Evolutionary conservation across 352 stramenopile species (phyloP), one percentile per base, ranked within the genome.

Genomic region (Phytophthora foliorum): DNA sequence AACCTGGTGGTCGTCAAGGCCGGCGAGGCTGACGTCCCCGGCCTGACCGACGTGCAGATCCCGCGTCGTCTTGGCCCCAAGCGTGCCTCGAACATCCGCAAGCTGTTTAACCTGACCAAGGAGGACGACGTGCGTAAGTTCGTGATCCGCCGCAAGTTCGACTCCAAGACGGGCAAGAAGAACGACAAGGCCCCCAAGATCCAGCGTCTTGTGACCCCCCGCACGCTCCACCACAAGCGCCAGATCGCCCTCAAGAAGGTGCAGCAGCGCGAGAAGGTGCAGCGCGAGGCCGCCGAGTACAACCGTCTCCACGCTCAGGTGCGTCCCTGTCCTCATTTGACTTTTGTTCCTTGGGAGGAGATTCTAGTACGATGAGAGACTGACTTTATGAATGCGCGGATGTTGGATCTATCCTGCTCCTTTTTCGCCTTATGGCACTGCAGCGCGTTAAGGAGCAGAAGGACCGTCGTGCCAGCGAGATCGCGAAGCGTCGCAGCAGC

Each of bases 71-170:
- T 99, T 48, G 98, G 98, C 63, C 98, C 98, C 68, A 99, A 99
- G 97, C 94, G 98, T 78, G 98, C 98, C 65, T 99, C 97, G 85
- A 99, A 99, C 85, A 99, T 99, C 87, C 97, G 98, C 80, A 99
- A 99, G 89, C 84, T 99, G 68, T 99, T 99, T 91, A 99, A 99
- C 93, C 90, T 99, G 74, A 95, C 88, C 81, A 99, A 99, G 93
- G 97, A 99, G 54, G 98, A 99, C 81, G 98, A 99, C 89, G 97
- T 99, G 36, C 89, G 95, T 66, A 99, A 99, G 90, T 99, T 99
- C 83, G 97, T 99, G 36, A 99, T 99, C 76, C 85, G 90, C 66
- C 97, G 98, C 81, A 98, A 97, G 74, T 99, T 99, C 84, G 98
- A 98, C 51, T 98, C 98, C 78, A 99, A 99, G 90, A 99, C 97